These are phyloP conservation scores for Fusarium sp. DNA, from an alignment of 2,329 filamentous ascomycete genomes.

Conservation along the genomic window DNA sequence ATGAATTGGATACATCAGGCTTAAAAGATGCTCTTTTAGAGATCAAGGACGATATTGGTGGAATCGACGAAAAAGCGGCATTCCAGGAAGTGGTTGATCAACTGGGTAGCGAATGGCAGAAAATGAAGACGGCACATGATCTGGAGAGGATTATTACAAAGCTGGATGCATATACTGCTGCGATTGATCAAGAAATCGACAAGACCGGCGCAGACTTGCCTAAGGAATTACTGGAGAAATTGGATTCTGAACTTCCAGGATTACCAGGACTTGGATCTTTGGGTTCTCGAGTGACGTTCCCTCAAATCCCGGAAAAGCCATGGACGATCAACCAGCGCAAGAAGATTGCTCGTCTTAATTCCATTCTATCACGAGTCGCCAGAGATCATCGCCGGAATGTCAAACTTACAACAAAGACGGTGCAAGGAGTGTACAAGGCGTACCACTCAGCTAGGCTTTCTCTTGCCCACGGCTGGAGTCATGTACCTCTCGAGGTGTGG, in stretches of 20 bases:
- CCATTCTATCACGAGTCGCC: constrained; percentile 45
- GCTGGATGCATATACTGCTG: constrained; percentile 52
- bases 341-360: constrained; percentile 54
- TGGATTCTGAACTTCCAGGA: constrained; percentile 48
- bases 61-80: constrained; percentile 50
- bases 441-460: constrained; percentile 61
- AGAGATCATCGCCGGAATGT: constrained; percentile 46
- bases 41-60: constrained; percentile 54
- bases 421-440: constrained; percentile 60
- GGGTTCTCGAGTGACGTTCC: constrained; percentile 41
- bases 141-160: constrained; percentile 51
- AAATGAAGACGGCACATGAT: constrained; percentile 50
- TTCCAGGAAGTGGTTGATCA: constrained; percentile 53
- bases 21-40: constrained; percentile 53
- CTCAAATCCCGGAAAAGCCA: constrained; percentile 52
- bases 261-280: constrained; percentile 44
- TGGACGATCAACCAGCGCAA: constrained; percentile 55
- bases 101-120: constrained; percentile 49
- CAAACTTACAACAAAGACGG: constrained; percentile 50
- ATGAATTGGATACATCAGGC: constrained; percentile 52
- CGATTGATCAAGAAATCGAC: constrained; percentile 53
- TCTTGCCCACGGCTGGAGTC: constrained; percentile 60
- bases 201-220: constrained; percentile 49
- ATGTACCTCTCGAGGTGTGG: constrained; percentile 72
- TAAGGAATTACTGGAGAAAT: constrained; percentile 49